Percentiles rank a stretch among this genome's conserved stretches.
phyloP scores from a whole-genome alignment of 2,329 filamentous ascomycete genomes.

The Aspergillus brasiliensis region DNA sequence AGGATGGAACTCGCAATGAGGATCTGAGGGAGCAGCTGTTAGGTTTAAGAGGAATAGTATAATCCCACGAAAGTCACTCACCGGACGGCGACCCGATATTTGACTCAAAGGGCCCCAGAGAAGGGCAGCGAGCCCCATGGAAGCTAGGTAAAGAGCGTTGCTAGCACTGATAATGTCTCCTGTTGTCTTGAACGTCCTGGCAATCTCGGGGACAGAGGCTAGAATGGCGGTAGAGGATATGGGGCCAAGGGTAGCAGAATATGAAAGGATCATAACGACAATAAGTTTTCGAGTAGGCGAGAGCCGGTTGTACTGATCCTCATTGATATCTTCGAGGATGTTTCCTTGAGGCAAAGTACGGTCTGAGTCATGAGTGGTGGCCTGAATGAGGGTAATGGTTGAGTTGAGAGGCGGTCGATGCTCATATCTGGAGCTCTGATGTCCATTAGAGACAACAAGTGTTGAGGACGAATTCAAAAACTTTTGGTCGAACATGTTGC shows the following conservation, averaged over 20 bases:
- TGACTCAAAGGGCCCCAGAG: slow-evolving; percentile 74
- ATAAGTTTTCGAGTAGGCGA: slow-evolving; percentile 62
- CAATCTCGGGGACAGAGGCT: slow-evolving; percentile 73
- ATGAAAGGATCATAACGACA: slow-evolving; percentile 70
- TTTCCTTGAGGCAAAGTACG: slow-evolving; percentile 32
- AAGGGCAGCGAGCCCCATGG: slow-evolving; percentile 71
- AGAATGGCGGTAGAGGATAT: slow-evolving; percentile 74
- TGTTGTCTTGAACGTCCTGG: slow-evolving; percentile 63
- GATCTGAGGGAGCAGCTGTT: slow-evolving; percentile 43
- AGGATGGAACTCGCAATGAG: slow-evolving; percentile 62
- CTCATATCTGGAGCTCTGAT: slow-evolving; percentile 14
- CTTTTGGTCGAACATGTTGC: slow-evolving; percentile 13
- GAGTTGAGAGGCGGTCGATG: slow-evolving; percentile 16
- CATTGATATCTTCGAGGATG: slow-evolving; percentile 46
- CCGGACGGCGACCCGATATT: slow-evolving; percentile 61
- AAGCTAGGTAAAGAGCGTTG: slow-evolving; percentile 74
- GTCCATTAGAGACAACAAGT: slow-evolving; percentile 14
- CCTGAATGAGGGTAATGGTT: slow-evolving; percentile 31
- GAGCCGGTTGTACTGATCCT: slow-evolving; percentile 66
- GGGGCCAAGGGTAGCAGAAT: slow-evolving; percentile 75
- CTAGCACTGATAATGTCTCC: slow-evolving; percentile 71
- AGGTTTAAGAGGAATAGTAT: not conserved
- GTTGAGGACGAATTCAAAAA: slow-evolving; percentile 17
- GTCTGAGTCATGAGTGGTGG: slow-evolving; percentile 37
- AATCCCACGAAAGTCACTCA: slow-evolving; percentile 37